Percentiles rank a stretch among this genome's conserved stretches.
Conservation (phyloP, 768 basidiomycete species). For the Boletus reticulatus region DNA sequence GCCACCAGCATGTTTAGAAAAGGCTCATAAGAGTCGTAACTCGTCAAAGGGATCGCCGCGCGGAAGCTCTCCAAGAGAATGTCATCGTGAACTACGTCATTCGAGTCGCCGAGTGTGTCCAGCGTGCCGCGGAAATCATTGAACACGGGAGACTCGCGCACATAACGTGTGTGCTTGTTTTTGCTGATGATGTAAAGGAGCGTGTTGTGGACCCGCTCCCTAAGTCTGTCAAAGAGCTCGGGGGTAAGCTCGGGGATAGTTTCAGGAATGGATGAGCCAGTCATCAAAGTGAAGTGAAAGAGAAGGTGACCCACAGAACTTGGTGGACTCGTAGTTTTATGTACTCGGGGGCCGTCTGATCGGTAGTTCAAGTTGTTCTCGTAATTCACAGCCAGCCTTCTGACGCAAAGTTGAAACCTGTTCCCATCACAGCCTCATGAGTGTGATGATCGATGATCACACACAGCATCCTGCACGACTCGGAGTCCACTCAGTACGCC, state of each 20-base stretch:
- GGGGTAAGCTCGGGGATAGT: not conserved
- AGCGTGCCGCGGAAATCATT: constrained; percentile 11
- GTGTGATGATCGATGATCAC: too few species aligned
- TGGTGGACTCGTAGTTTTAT: too few species aligned
- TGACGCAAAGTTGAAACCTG: too few species aligned
- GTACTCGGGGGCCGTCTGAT: too few species aligned
- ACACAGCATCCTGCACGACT: too few species aligned
- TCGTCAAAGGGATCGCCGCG: constrained; percentile 16
- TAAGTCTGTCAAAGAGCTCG: not conserved
- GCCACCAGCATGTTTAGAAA: constrained; percentile 11
- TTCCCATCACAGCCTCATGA: too few species aligned
- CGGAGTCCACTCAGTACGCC: too few species aligned
- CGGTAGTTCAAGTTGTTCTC: too few species aligned
- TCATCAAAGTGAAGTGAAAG: not conserved
- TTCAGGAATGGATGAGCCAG: not conserved
- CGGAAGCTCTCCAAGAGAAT: constrained; percentile 14
- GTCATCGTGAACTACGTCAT: not conserved
- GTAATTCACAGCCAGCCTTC: too few species aligned
- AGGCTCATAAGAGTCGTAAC: constrained; percentile 22
- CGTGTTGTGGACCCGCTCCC: constrained; percentile 3
- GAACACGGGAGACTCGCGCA: constrained; percentile 13
- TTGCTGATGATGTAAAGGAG: constrained; percentile 9
- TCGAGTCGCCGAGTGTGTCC: not conserved
- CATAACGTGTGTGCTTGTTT: constrained; percentile 15
- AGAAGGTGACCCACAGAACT: too few species aligned